Conservation (phyloP, 2,329 filamentous ascomycete species). For the Boeremia exigua region DNA sequence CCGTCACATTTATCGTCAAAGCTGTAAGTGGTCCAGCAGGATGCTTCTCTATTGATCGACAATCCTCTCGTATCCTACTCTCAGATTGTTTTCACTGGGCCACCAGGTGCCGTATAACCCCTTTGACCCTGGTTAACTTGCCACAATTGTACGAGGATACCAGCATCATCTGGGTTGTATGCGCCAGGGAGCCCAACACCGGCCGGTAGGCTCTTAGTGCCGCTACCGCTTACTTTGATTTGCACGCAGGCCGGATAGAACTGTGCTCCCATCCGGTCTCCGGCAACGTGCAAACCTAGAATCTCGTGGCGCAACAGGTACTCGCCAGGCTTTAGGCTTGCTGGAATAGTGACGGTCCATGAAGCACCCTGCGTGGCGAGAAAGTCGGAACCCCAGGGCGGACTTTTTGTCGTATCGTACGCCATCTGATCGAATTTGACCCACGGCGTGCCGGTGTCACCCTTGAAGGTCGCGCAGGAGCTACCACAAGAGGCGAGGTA, state of each 20-base stretch:
- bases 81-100: constrained; percentile 22
- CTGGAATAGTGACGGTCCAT: constrained; percentile 43
- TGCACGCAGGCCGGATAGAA: constrained; percentile 28
- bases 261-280: constrained; percentile 25
- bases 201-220: constrained; percentile 15
- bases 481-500: constrained; percentile 47
- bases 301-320: constrained; percentile 32
- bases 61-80: neutral
- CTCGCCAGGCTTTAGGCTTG: constrained; percentile 36
- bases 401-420: constrained; percentile 33
- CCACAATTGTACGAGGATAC: constrained; percentile 26
- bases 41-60: no score
- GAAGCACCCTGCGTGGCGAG: constrained; percentile 44
- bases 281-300: constrained; percentile 26
- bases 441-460: constrained; percentile 44
- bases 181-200: constrained; percentile 30
- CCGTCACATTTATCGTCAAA: no score
- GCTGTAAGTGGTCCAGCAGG: no score
- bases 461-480: constrained; percentile 43
- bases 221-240: constrained; percentile 20
- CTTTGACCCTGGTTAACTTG: constrained; percentile 19
- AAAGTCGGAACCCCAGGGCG: constrained; percentile 45
- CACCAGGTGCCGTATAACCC: constrained; percentile 26
- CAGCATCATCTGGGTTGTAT: constrained; percentile 30
- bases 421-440: constrained; percentile 49